Base-by-base conservation (phyloP, 306 rosid genomes). In the Hippophae gyantsensis region DNA sequence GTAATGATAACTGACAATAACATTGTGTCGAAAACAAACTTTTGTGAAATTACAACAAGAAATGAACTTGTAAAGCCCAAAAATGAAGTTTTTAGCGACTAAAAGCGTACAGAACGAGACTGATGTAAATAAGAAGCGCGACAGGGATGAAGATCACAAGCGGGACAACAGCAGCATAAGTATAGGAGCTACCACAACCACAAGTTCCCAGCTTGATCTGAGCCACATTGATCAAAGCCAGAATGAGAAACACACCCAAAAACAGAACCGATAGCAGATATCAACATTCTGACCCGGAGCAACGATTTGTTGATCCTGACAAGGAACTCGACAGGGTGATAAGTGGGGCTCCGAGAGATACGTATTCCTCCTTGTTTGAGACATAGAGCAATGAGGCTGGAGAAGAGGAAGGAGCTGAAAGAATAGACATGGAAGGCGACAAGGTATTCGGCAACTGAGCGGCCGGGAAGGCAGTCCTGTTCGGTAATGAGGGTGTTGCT, bases 371-470 rank as follows among this genome's bases (percentile, higher is more conserved):
- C 95, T 65, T 92, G 96, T 54, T 88, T 87, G 81, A 92, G 87
- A 0, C 81, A 92, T 32, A 87, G 65, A 12, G 98, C 98, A 59
- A 92, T 26, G 49, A 92, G 90, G 80, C 96, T 92, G 57, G 96
- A 92, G 86, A 92, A 87, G 79, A 92, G 96, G 79, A 92, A 92
- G 66, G 86, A 92, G 78, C 95, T 85, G 89, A 92, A 92, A 46
- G 98, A 85, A 89, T 81, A 92, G 48, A 87, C 96, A 32, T 92
- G 98, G 78, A 87, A 92, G 64, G 96, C 50, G 5, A 92, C 77
- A 38, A 92, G 85, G 54, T 87, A 82, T 57, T 85, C 80, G 45
- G 86, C 94, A 18, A 87, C 72, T 47, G 80, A 48, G 47, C 84
- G 56, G 38, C 78, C 68, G 10, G 96, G 81, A 5, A n/a, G 11